Conservation (phyloP, 2,329 filamentous ascomycete species). For the Neonectria punicea region DNA sequence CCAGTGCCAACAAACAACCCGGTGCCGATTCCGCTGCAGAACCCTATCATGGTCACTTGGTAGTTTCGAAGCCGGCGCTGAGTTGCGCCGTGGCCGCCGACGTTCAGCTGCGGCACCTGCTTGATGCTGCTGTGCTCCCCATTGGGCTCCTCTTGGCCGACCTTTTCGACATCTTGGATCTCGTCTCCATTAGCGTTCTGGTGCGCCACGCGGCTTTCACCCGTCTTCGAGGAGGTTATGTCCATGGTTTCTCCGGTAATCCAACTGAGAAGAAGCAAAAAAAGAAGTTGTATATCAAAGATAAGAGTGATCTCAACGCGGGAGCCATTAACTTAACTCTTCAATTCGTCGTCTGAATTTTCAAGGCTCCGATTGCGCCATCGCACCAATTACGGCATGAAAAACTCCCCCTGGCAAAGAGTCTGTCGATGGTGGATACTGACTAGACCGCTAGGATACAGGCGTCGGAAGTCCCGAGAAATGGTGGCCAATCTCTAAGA, state of each 20-base stretch:
- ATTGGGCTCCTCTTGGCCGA: not conserved
- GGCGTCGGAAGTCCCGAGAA: not conserved
- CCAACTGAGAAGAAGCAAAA: not conserved
- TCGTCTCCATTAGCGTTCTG: slow-evolving; percentile 2
- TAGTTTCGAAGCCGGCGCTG: slow-evolving; percentile 37
- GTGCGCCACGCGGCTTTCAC: not conserved
- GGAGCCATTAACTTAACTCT: not conserved
- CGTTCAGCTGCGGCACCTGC: slow-evolving; percentile 36
- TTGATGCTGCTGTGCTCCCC: slow-evolving; percentile 4
- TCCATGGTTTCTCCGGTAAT: not conserved
- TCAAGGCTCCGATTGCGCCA: not conserved
- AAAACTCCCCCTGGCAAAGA: not conserved
- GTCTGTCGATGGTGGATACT: not conserved
- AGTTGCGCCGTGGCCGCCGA: slow-evolving; percentile 36
- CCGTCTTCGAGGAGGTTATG: not conserved
- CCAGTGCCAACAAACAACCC: slow-evolving; percentile 39
- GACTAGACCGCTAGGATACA: not conserved
- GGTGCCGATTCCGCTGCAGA: slow-evolving; percentile 39
- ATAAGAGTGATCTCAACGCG: not conserved
- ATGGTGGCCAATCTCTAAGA: not conserved
- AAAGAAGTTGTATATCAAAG: not conserved
- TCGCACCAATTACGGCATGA: not conserved
- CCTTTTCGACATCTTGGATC: slow-evolving; percentile 13
- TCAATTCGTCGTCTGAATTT: not conserved
- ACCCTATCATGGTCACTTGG: slow-evolving; percentile 41